Conservation (phyloP, 176 grass and related monocot species). For the Phoenix dactylifera region DNA sequence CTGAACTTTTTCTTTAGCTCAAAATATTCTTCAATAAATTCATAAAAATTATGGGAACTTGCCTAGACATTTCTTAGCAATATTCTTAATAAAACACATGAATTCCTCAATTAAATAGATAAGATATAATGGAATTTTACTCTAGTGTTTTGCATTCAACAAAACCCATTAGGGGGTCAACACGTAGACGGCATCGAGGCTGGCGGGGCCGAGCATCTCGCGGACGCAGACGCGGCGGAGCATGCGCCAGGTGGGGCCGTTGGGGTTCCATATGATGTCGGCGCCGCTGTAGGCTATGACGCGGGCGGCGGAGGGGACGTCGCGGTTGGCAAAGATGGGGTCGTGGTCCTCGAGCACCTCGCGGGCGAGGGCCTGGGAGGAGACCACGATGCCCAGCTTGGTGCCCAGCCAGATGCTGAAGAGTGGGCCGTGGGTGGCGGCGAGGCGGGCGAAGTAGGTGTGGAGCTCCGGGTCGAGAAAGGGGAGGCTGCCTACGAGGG, state of each 20-base stretch:
- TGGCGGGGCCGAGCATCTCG: conserved; percentile 46
- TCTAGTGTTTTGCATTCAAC: no score
- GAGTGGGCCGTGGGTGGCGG: conserved; percentile 41
- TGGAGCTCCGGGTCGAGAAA: conserved; percentile 54
- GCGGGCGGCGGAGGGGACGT: conserved; percentile 33
- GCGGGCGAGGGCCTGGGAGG: conserved; percentile 34
- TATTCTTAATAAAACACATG: no score
- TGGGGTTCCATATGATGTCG: conserved; percentile 59
- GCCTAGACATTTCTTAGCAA: no score
- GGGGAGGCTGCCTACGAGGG: conserved; percentile 49
- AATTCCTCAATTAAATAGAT: no score
- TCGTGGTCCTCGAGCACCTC: conserved; percentile 52
- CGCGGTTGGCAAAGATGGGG: conserved; percentile 48
- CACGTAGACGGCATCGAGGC: conserved; percentile 40
- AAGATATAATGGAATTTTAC: no score
- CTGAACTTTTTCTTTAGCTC: no score
- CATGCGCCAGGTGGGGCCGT: conserved; percentile 60
- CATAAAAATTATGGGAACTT: no score
- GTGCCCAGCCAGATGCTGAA: conserved; percentile 63
- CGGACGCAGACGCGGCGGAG: conserved; percentile 58
- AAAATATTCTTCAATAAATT: no score
- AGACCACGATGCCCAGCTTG: conserved; percentile 55
- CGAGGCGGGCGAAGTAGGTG: conserved; percentile 52
- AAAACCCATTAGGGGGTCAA: no score
- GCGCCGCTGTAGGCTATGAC: conserved; percentile 53